A percentile compares a stretch with the other conserved stretches of the same genome.
phyloP scores from a whole-genome alignment of 192 early-diverging fungal genomes.

The Piromyces finnis region DNA sequence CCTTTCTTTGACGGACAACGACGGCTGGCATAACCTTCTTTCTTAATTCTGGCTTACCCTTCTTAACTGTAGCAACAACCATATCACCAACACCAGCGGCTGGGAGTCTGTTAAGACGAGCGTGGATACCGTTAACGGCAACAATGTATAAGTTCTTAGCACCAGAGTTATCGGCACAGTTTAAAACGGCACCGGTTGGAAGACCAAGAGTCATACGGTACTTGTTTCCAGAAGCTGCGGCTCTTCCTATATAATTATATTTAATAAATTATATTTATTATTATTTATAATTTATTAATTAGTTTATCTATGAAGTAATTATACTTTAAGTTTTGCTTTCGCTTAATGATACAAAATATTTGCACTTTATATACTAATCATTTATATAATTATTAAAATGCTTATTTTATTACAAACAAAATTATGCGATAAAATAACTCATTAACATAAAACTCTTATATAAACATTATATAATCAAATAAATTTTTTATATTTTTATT shows the following conservation, averaged over 20 bases:
- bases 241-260: background rate
- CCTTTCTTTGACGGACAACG: conserved; percentile 97
- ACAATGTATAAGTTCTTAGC: conserved; percentile 99
- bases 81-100: conserved; percentile 98
- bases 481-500: too few species aligned
- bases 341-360: too few species aligned
- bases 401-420: too few species aligned
- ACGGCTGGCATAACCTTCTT: conserved; percentile 99
- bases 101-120: conserved; percentile 91
- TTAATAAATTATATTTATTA: too few species aligned
- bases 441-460: too few species aligned
- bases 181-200: conserved; percentile 89
- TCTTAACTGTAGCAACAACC: conserved; percentile 98
- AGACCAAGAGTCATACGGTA: conserved; percentile 99
- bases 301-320: too few species aligned
- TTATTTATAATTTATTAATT: too few species aligned
- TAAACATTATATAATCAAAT: too few species aligned
- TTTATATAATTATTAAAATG: too few species aligned
- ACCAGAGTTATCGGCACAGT: conserved; percentile 99
- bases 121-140: conserved; percentile 88
- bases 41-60: conserved; percentile 99
- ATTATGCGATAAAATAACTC: too few species aligned
- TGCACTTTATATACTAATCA: too few species aligned
- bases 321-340: too few species aligned
- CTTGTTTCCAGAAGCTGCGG: conserved; percentile 62